Evolutionary conservation across 2,329 filamentous ascomycete genomes (phyloP).

Genomic region (Pseudogymnoascus sp.): DNA sequence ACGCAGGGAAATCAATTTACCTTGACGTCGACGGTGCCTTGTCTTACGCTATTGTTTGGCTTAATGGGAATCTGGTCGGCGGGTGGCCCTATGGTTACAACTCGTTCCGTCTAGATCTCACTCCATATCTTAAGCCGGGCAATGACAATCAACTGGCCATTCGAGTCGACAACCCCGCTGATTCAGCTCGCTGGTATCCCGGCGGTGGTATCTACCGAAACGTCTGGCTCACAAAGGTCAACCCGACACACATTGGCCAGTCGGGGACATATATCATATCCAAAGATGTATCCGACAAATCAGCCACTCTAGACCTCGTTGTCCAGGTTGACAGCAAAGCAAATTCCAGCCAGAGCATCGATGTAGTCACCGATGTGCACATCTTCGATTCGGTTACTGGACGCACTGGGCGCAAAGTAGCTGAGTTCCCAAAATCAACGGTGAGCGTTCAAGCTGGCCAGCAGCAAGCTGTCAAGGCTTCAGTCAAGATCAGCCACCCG

Average conservation of each 20-base stretch:
- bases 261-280: conserved; percentile 43
- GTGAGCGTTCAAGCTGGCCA: conserved; percentile 25
- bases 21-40: conserved; percentile 29
- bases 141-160: conserved; percentile 39
- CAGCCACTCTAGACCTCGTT: conserved; percentile 36
- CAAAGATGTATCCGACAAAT: conserved; percentile 34
- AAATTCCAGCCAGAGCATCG: conserved; percentile 21
- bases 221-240: conserved; percentile 45
- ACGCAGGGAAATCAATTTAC: conserved; percentile 33
- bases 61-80: conserved; percentile 14
- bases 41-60: conserved; percentile 16
- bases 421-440: conserved; percentile 27
- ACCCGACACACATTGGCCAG: conserved; percentile 39
- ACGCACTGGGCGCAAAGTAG: conserved; percentile 25
- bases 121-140: conserved; percentile 32
- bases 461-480: conserved; percentile 29
- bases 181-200: conserved; percentile 47
- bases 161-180: conserved; percentile 40
- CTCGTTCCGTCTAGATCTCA: conserved; percentile 44
- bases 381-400: conserved; percentile 29
- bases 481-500: conserved; percentile 25
- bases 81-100: conserved; percentile 15
- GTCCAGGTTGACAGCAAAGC: conserved; percentile 40
- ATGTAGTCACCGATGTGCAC: conserved; percentile 35
- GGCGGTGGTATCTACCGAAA: conserved; percentile 47